Evolutionary conservation across 768 basidiomycete genomes (phyloP), one percentile per base, ranked within the genome.

Genomic region (Rubroboletus satanas): DNA sequence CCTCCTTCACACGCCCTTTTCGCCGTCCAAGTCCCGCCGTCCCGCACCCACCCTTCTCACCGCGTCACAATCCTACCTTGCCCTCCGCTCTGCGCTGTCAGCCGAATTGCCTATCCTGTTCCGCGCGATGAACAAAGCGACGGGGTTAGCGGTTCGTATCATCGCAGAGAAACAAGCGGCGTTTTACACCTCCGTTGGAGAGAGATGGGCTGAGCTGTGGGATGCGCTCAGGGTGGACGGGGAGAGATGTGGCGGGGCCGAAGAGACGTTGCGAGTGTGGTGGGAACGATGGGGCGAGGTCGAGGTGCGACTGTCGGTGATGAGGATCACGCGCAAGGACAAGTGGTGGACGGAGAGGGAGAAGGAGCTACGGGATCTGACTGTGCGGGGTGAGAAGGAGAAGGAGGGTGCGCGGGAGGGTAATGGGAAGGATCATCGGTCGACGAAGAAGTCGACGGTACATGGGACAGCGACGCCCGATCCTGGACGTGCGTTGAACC

Each of bases 201-300:
- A 82, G 47, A 74, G 79, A 29, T 93, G 90, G 90, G 79, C 76
- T 2, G 84, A 83, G n/a, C 71, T 93, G n/a, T 93, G 90, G 90
- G 87, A 91, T 56, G 88, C 86, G 65, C 71, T 88, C n/a, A 74
- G 79, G 10, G 83, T 87, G 5, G 87, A 88, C 18, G 85, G 84
- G 2, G 85, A 87, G 72, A 69, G 79, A 73, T 85, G 85, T 57
- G 83, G 79, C 0, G 85, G 83, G 7, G 78, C 78, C 6, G 78
- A 77, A 9, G 90, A 91, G 74, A 92, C 90, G 21, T 64, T 84
- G 28, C 75, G 75, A 0, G 86, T 90, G 10, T 93, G 90, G 90
- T 75, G 77, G 64, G 73, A 75, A 37, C 74, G 90, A 15, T 92
- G 83, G 82, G 74, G 66, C 12, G 87, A 88, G 38, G 85, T 89